phyloP scores from a whole-genome alignment of 257 asterid species.

The Hygrophila difformis region DNA sequence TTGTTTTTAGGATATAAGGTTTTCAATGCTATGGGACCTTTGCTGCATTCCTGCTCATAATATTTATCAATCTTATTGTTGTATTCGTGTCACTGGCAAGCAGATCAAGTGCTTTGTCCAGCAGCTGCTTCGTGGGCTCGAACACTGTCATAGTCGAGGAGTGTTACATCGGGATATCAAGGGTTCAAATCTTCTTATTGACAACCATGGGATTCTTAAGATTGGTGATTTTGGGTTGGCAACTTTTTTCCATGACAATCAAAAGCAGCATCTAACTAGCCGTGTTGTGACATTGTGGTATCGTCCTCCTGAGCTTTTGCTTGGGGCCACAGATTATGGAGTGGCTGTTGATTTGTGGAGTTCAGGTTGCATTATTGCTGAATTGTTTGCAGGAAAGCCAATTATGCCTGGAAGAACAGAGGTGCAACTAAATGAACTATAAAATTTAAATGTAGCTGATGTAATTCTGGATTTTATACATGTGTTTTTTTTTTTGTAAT shows the following conservation, averaged over 20 bases:
- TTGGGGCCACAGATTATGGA: constrained; percentile 87
- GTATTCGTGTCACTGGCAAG: constrained; percentile 10
- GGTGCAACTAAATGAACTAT: constrained; percentile 28
- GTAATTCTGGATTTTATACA: no score
- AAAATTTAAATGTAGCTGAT: no score
- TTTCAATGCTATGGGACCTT: no score
- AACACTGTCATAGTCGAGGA: constrained; percentile 85
- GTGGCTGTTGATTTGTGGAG: constrained; percentile 91
- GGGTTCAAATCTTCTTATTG: constrained; percentile 85
- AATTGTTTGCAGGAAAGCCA: constrained; percentile 73
- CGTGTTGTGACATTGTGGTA: constrained; percentile 97
- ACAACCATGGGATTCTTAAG: constrained; percentile 66
- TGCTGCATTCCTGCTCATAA: no score
- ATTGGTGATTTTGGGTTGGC: constrained; percentile 96
- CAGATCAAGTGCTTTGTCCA: constrained; percentile 93
- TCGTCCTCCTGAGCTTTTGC: constrained; percentile 95
- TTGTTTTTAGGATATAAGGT: not conserved
- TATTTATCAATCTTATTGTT: no score
- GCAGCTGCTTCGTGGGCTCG: constrained; percentile 78
- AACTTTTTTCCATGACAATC: constrained; percentile 56
- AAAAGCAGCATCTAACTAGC: constrained; percentile 71
- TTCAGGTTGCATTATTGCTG: constrained; percentile 93
- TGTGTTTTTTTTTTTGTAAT: no score
- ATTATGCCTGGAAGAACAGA: constrained; percentile 96
- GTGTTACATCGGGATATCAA: constrained; percentile 89